Evolutionary conservation across 1,284 basidiomycete species (phyloP).

Genomic region (Ustilago bromivora): DNA sequence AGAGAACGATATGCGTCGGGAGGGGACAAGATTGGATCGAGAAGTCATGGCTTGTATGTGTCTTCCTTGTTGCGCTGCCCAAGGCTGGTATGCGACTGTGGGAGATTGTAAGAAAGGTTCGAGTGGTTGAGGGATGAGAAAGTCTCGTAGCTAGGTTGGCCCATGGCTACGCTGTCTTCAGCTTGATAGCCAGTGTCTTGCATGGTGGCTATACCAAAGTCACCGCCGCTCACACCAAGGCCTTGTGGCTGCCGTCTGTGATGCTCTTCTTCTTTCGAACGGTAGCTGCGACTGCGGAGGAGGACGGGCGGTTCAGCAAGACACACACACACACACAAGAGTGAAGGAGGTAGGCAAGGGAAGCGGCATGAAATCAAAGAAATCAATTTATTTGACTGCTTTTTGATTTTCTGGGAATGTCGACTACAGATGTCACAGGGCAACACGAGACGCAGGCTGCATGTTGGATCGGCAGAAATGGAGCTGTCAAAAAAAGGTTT

Average conservation of each 20-base stretch:
- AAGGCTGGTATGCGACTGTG: conserved; percentile 21
- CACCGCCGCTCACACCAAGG: conserved; percentile 11
- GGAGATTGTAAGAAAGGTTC: conserved; percentile 33
- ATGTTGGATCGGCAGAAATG: neutral
- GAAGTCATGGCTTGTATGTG: conserved; percentile 16
- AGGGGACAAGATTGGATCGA: conserved; percentile 9
- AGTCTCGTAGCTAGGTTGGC: conserved; percentile 24
- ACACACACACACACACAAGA: neutral
- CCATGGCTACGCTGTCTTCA: conserved; percentile 22
- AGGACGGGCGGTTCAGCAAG: too few species aligned
- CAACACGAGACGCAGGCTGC: conserved; percentile 4
- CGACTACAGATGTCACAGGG: conserved; percentile 7
- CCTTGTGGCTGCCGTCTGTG: neutral
- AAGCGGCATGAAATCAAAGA: neutral
- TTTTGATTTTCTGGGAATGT: conserved; percentile 14
- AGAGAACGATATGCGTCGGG: conserved; percentile 4
- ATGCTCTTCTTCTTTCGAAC: neutral
- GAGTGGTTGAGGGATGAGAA: conserved; percentile 22
- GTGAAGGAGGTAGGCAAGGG: conserved; percentile 2
- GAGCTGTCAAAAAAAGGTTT: conserved; percentile 2
- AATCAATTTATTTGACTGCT: neutral
- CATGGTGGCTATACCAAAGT: neutral
- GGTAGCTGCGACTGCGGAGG: too few species aligned
- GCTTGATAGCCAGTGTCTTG: neutral
- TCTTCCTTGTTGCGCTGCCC: conserved; percentile 13